Evolutionary conservation across 2,329 filamentous ascomycete species (phyloP), one percentile per base, ranked within the genome.

Genomic region (Diaporthe helianthi): DNA sequence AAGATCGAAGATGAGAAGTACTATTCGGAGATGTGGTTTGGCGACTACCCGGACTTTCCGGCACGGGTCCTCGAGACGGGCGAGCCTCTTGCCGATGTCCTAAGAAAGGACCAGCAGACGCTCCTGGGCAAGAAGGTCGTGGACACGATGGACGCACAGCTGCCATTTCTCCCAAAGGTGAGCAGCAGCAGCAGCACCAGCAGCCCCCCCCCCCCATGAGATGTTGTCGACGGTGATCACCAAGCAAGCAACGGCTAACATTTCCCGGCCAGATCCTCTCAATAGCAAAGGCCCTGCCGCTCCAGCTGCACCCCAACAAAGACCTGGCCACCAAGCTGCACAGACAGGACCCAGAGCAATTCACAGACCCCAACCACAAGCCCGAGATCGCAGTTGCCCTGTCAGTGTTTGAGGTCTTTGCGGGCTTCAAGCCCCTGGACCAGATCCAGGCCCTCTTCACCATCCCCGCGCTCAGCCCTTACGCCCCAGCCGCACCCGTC

Each of bases 301-400:
- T 94, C 2, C 92, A 94, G 76, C 85, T 93, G 17, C 92, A 94
- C 72, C 92, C 91, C 38, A 87, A 93, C 80, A 92, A 91, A 75
- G 81, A 86, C 0, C 84, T 93, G 1, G 86, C 92, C 0, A 79
- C 84, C 10, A 84, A 89, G 74, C 83, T 93, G 2, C 90, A 93
- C 79, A 76, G 84, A 66, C 77, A 87, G 72, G 84, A 93, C 66
- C 90, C 91, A 0, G 79, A 87, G 2, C 85, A 88, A 69, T 94
- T 92, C 77, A 87, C 86, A 1, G 91, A 94, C 73, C 81, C 86
- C 3, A 94, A 94, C 77, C 91, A 94, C 82, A 94, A 94, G 79
- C 92, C 92, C 1, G 92, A 94, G 76, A 94, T 94, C 65, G 91
- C 92, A 0, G 82, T 94, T 1, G 91, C 92, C 0, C 80, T 94